Conservation (phyloP, 2,329 filamentous ascomycete genomes). For the Cytospora paraplurivora region DNA sequence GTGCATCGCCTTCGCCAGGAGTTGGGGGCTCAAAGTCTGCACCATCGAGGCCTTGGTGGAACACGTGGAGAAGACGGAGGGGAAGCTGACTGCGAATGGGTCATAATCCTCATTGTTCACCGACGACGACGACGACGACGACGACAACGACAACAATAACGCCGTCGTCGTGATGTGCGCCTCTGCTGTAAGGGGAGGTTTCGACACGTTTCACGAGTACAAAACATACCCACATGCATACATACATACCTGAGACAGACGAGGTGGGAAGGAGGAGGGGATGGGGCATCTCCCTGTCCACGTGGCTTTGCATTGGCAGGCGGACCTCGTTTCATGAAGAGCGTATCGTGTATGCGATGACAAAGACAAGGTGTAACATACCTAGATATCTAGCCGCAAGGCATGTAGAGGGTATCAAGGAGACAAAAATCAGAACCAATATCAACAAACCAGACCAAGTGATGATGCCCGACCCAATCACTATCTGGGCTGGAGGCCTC, state of each 20-base stretch:
- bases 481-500: background rate
- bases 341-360: background rate
- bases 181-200: too few species aligned
- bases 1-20: constrained; percentile 83
- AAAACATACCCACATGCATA: too few species aligned
- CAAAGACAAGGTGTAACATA: background rate
- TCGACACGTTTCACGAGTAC: too few species aligned
- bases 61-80: constrained; percentile 77
- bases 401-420: constrained; percentile 13
- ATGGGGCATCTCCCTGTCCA: background rate
- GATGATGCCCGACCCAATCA: background rate
- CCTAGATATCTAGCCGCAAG: constrained; percentile 22
- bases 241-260: too few species aligned
- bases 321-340: background rate
- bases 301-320: background rate
- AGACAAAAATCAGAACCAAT: background rate
- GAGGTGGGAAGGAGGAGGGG: background rate
- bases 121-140: too few species aligned
- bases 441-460: background rate
- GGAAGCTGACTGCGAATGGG: constrained; percentile 55
- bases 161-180: constrained; percentile 10
- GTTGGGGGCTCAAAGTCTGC: constrained; percentile 88
- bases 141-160: too few species aligned
- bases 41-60: constrained; percentile 89
- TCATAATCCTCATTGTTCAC: constrained; percentile 27